Base-by-base conservation (phyloP, 2,329 filamentous ascomycete species). In the Venturia nashicola region DNA sequence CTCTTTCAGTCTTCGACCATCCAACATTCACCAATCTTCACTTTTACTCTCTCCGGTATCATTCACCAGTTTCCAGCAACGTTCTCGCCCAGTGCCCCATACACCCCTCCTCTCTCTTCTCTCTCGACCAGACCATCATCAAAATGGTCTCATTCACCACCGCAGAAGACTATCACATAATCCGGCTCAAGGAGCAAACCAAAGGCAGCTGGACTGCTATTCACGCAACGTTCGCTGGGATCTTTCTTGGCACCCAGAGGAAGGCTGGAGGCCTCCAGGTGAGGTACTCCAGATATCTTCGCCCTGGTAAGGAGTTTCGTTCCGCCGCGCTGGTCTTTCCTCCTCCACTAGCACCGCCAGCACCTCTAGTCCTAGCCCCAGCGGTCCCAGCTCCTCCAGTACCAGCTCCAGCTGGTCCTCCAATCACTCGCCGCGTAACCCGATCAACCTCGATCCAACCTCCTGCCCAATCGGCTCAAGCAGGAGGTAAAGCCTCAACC, bases 391-490 rank as follows among this genome's bases (percentile, higher is more conserved):
- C 23, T 57, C 32, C 27, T 5, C 51, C 27, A 59, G 36, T 7
- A 1, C 34, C 57, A 20, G 55, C 55, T 39, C 57, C 57, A 39
- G 40, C 40, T 42, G 5, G 20, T 48, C 20, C 44, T 6, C 59
- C 59, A 60, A 39, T 20, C 14, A 9, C 32, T 23, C 59, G 39
- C 36, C 36, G 42, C 32, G 8, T 32, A n/a, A 12, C 39, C 7
- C 36, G 39, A 27, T 11, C 20, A 51, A 27, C 23, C 59, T 42
- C 40, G 5, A 20, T 7, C 11, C 16, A 46, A 5, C 55, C 55
- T 42, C 55, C 55, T 59, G 55, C 32, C 55, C 59, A 60, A 60
- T 12, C 59, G 59, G 59, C 59, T 60, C 59, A 60, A 60, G 59
- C 59, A 60, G 59, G n/a, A 60, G 59, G 36, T n/a, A 27, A n/a